Evolutionary conservation across 140 eudicot species (phyloP).

Genomic region (Cichorium intybus): DNA sequence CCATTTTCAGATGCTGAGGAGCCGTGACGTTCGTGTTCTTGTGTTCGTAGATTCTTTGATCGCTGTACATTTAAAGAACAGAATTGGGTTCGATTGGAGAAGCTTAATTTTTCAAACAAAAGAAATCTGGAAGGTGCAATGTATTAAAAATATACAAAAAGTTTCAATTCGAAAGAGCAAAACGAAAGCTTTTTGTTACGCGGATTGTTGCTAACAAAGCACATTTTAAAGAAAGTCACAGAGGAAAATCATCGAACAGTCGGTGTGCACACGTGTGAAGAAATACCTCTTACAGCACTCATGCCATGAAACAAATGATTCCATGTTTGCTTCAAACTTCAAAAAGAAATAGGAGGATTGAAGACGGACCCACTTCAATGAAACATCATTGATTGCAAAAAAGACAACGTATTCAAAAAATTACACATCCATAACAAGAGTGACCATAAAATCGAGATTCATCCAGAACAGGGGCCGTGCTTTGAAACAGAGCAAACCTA

Average conservation of each 20-base stretch:
- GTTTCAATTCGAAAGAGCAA: not conserved
- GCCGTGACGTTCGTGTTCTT: slow-evolving; percentile 22
- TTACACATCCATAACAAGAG: slow-evolving; percentile 28
- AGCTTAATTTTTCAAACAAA: not conserved
- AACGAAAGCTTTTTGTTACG: not conserved
- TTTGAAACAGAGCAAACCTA: slow-evolving; percentile 25
- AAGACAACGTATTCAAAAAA: slow-evolving; percentile 16
- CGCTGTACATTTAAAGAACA: slow-evolving; percentile 36
- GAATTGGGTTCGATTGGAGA: not conserved
- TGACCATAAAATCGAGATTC: slow-evolving; percentile 35
- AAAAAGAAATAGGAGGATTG: slow-evolving; percentile 12
- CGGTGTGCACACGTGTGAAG: slow-evolving; percentile 20
- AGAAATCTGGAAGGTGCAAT: not conserved
- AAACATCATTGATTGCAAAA: slow-evolving; percentile 25
- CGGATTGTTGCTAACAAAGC: slow-evolving; percentile 6
- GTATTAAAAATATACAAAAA: not conserved
- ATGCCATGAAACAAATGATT: slow-evolving; percentile 32
- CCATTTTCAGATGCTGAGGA: slow-evolving; percentile 39
- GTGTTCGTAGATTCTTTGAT: slow-evolving; percentile 33
- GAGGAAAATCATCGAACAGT: slow-evolving; percentile 23
- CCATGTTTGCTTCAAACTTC: slow-evolving; percentile 26
- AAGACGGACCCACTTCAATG: slow-evolving; percentile 29
- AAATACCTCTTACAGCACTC: slow-evolving; percentile 39
- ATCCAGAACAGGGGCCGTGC: slow-evolving; percentile 24
- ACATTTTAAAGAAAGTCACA: not conserved